phyloP scores from a whole-genome alignment of 2,329 filamentous ascomycete genomes.

The Neoarthrinium moseri region DNA sequence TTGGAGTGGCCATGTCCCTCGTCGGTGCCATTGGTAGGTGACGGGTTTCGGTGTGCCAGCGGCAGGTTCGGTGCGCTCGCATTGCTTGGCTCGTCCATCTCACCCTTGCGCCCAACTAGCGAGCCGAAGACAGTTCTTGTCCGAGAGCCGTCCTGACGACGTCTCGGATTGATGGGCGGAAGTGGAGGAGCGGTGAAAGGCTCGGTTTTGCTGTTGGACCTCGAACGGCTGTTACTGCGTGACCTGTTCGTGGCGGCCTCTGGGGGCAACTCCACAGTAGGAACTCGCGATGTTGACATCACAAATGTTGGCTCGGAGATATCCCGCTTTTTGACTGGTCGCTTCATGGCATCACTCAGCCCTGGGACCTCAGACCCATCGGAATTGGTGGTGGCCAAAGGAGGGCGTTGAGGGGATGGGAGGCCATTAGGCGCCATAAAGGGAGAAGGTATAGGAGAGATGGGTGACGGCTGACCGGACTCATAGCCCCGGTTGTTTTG shows the following conservation, averaged over 20 bases:
- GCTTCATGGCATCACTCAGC: conserved; percentile 38
- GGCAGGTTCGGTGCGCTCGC: conserved; percentile 30
- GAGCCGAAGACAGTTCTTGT: conserved; percentile 39
- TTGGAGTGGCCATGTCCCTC: conserved; percentile 26
- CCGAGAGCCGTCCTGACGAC: conserved; percentile 36
- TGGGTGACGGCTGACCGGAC: conserved; percentile 41
- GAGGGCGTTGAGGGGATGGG: conserved; percentile 32
- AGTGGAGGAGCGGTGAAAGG: conserved; percentile 45
- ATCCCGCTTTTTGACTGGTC: conserved; percentile 43
- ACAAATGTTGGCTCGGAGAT: conserved; percentile 51
- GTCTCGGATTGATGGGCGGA: conserved; percentile 59
- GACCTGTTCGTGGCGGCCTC: conserved; percentile 29
- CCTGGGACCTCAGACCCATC: conserved; percentile 22
- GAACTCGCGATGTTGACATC: conserved; percentile 43
- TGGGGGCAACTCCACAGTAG: conserved; percentile 38
- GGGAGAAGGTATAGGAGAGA: conserved; percentile 41
- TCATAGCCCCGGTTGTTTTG: conserved; percentile 34
- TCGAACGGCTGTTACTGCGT: conserved; percentile 35
- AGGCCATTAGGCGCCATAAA: conserved; percentile 30
- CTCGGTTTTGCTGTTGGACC: conserved; percentile 35
- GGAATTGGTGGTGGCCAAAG: conserved; percentile 25
- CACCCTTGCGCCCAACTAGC: conserved; percentile 32
- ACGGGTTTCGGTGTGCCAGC: conserved; percentile 15
- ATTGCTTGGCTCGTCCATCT: conserved; percentile 26
- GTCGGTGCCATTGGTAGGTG: conserved; percentile 12